phyloP scores from a whole-genome alignment of 1,139 yeast species.

The Lodderomyces jiufengensis region DNA sequence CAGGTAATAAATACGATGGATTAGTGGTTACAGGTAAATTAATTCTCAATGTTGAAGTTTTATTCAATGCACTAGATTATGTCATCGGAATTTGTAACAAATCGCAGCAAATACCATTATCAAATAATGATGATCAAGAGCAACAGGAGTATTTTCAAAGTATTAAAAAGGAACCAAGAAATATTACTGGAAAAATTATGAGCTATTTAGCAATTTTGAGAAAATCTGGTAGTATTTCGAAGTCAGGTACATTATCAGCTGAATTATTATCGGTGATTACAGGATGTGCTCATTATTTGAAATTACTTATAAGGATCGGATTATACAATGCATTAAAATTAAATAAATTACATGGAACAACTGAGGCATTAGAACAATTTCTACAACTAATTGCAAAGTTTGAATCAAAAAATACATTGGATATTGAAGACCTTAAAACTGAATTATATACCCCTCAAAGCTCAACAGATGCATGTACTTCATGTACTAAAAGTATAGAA shows the following conservation, averaged over 20 bases:
- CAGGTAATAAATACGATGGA: conserved; percentile 70
- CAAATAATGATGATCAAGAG: background rate
- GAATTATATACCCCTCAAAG: conserved; percentile 47
- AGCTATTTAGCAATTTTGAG: conserved; percentile 69
- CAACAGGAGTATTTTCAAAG: conserved; percentile 26
- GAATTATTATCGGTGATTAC: conserved; percentile 77
- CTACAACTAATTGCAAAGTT: conserved; percentile 33
- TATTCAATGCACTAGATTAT: conserved; percentile 73
- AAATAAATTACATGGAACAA: conserved; percentile 56
- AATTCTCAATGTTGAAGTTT: conserved; percentile 68
- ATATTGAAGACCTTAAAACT: conserved; percentile 28
- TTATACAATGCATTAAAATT: conserved; percentile 68
- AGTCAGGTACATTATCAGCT: conserved; percentile 57
- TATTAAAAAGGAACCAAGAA: conserved; percentile 77
- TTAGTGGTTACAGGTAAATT: conserved; percentile 69
- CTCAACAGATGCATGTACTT: conserved; percentile 74
- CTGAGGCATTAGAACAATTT: conserved; percentile 62
- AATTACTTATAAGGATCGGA: conserved; percentile 78
- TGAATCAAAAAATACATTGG: conserved; percentile 11
- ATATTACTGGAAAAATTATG: conserved; percentile 76
- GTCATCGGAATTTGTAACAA: conserved; percentile 20
- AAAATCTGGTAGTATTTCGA: conserved; percentile 45
- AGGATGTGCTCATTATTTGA: conserved; percentile 89
- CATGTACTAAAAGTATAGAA: conserved; percentile 76
- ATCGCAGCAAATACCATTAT: conserved; percentile 5